Percentiles rank a stretch among this genome's conserved stretches.
These are phyloP conservation scores for Cyberlindnera samutprakarnensis DNA, from an alignment of 805 yeast genomes.

Conservation along the genomic window DNA sequence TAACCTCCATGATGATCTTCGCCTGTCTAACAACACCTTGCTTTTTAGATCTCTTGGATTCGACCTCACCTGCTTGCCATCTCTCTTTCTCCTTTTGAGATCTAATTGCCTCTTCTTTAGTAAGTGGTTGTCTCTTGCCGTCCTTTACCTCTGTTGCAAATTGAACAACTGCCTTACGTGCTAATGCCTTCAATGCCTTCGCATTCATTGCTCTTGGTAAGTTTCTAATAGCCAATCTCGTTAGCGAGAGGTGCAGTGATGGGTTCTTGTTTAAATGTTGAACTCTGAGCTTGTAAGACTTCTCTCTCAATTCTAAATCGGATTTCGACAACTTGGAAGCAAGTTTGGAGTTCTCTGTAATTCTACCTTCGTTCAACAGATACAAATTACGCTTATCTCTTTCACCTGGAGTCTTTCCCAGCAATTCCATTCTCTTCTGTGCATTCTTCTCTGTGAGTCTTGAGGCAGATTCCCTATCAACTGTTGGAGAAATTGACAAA, in stretches of 20 bases:
- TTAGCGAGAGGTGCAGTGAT: slow-evolving; percentile 82
- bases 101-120: slow-evolving; percentile 81
- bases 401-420: slow-evolving; percentile 76
- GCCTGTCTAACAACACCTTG: slow-evolving; percentile 91
- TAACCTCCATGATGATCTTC: slow-evolving; percentile 86
- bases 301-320: slow-evolving; percentile 83
- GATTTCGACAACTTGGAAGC: slow-evolving; percentile 59
- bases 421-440: slow-evolving; percentile 58
- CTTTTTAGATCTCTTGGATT: slow-evolving; percentile 57
- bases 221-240: slow-evolving; percentile 91
- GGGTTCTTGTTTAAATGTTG: slow-evolving; percentile 90
- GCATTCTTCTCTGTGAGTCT: slow-evolving; percentile 68
- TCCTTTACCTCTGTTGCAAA: slow-evolving; percentile 86
- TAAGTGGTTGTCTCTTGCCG: slow-evolving; percentile 70
- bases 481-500: slow-evolving; percentile 74
- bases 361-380: slow-evolving; percentile 89
- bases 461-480: slow-evolving; percentile 78
- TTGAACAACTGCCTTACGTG: slow-evolving; percentile 89
- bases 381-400: slow-evolving; percentile 81
- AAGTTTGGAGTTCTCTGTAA: slow-evolving; percentile 70
- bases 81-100: slow-evolving; percentile 60
- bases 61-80: slow-evolving; percentile 33
- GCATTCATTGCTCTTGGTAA: slow-evolving; percentile 88
- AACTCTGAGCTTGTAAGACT: slow-evolving; percentile 77
- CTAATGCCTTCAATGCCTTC: slow-evolving; percentile 82